Evolutionary conservation across 2,329 filamentous ascomycete species (phyloP).

Genomic region (Xylariaceae sp.): DNA sequence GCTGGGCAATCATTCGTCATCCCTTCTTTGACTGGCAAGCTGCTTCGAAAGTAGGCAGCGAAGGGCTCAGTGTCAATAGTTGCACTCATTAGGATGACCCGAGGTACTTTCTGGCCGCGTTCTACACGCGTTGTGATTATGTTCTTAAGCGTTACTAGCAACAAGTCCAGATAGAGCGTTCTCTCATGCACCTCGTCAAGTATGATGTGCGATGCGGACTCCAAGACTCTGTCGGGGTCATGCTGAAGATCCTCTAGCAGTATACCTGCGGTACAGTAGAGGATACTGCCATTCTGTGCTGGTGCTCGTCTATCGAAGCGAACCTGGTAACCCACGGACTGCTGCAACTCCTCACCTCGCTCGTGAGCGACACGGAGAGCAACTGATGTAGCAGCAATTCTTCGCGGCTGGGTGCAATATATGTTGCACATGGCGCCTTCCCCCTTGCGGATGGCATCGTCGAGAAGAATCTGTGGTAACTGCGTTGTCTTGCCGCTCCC

Average conservation of each 20-base stretch:
- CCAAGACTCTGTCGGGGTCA: constrained; percentile 35
- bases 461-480: constrained; percentile 50
- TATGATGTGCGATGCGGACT: constrained; percentile 43
- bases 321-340: constrained; percentile 44
- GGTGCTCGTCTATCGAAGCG: constrained; percentile 38
- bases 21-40: background rate
- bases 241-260: constrained; percentile 41
- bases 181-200: constrained; percentile 43
- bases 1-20: background rate
- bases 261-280: constrained; percentile 48
- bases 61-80: constrained; percentile 9
- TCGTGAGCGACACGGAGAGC: constrained; percentile 44
- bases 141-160: background rate
- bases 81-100: constrained; percentile 11
- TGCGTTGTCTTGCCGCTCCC: constrained; percentile 26
- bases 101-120: background rate
- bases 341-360: constrained; percentile 36
- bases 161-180: background rate
- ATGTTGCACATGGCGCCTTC: constrained; percentile 43
- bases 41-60: constrained; percentile 1
- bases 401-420: constrained; percentile 46
- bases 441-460: constrained; percentile 39
- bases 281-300: constrained; percentile 33
- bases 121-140: background rate
- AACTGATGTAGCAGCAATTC: constrained; percentile 44